Evolutionary conservation across 768 basidiomycete species (phyloP), one percentile per base, ranked within the genome.

Genomic region (Mycena olivaceomarginata): DNA sequence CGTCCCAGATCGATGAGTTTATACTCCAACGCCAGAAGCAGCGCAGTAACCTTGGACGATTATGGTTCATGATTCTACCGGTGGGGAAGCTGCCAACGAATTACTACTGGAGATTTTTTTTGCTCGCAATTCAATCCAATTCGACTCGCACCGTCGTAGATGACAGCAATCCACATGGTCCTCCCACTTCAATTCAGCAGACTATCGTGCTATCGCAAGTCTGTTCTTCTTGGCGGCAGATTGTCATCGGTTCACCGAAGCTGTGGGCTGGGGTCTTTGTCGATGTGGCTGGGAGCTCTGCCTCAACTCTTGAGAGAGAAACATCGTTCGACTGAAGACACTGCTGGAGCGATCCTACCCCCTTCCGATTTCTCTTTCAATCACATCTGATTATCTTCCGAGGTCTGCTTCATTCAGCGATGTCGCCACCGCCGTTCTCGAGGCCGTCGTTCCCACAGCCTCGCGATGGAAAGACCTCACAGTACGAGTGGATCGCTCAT

Each of bases 41-140:
- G 39, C 73, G 67, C 46, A 22, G 57, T 0, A 74, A 56, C 13
- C 67, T 74, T 13, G 73, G 25, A 31, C 43, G 25, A 7, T 40
- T 74, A 12, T 51, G 57, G 57, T 43, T 67, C 45, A 62, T 62
- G 46, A n/a, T 67, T 5, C 10, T 45, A 1, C 67, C 72, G 1
- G 56, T 74, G 22, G 73, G 25, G 73, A 20, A 62, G 45, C 67
- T 74, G 8, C 59, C 73, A 6, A 68, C 67, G 20, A 74, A n/a
- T 15, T 74, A 2, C 20, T 74, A 37, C 46, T 74, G 41, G 66
- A 74, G 66, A 62, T 74, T 13, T 74, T 74, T 74, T 37, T 8
- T 25, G 2, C 45, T 65, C 43, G 63, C 39, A 31, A 9, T 45
- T 2, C 40, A 43, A 4, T 25, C 71, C 20, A 31, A 4, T 12